Evolutionary conservation across 768 basidiomycete species (phyloP), one percentile per base, ranked within the genome.

Genomic region (Mrakia frigida): DNA sequence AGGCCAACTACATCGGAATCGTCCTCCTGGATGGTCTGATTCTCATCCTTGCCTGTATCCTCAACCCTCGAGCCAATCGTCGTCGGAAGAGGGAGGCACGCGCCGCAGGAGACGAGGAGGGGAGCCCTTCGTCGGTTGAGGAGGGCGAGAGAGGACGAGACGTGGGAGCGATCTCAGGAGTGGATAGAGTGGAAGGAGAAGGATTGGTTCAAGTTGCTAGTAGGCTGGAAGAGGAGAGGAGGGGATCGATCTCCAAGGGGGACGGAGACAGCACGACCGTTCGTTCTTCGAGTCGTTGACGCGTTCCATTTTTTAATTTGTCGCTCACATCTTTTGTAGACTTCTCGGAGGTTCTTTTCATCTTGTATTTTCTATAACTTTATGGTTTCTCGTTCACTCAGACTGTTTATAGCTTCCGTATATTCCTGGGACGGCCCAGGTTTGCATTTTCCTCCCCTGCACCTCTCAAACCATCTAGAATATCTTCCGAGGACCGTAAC

Each of bases 11-110:
- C 65, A 74, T 74, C 52, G 76, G 76, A 50, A 74, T 77, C 23
- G 50, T 77, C 56, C 83, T 90, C 0, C 83, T 92, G 73, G 91
- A 92, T 79, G 85, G 85, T 0, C 79, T 87, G 18, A 86, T 93
- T 52, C 80, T 92, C 28, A 41, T 91, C 23, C 85, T 88, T 6
- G 89, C 90, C 0, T 76, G 88, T 14, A 86, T 91, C 35, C 86
- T 92, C 50, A 92, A 92, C 81, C 90, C 90, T 1, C 81, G 86
- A 1, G 87, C 88, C 1, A 82, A 81, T 35, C 83, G 83, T 52
- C 84, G 86, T 60, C 84, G 85, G 21, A 33, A 37, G 35, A 50
- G 65, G 1, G 69, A 52, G 33, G 50, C 65, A 21, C 35, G 18
- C 35, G 23, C 65, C 3, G 18, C 35, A 0, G 65, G 11, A 9